Percentiles rank a stretch among this genome's conserved stretches.
These are phyloP conservation scores for Massarina eburnea DNA, from an alignment of 2,329 filamentous ascomycete species.

Conservation along the genomic window DNA sequence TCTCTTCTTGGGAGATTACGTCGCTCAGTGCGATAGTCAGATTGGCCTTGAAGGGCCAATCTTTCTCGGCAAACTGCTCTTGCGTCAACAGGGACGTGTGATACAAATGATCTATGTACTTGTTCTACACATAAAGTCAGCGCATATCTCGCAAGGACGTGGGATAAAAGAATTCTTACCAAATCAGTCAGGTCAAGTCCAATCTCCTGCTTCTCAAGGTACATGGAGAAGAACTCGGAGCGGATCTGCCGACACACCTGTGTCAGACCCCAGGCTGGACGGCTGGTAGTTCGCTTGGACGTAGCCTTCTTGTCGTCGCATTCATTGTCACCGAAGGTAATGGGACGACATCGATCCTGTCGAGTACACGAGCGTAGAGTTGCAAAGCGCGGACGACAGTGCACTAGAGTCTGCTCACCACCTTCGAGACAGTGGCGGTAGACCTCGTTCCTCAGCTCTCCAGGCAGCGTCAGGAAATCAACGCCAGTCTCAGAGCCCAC, in stretches of 20 bases:
- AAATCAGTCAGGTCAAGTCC: constrained; percentile 29
- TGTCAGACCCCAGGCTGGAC: constrained; percentile 28
- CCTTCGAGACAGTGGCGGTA: constrained; percentile 17
- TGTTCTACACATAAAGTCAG: too few species aligned
- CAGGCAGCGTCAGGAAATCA: too few species aligned
- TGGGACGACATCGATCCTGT: constrained; percentile 16
- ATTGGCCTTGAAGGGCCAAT: constrained; percentile 26
- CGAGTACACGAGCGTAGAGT: constrained; percentile 27
- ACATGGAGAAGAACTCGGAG: constrained; percentile 26
- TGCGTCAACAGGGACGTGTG: constrained; percentile 3
- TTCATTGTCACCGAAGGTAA: constrained; percentile 4
- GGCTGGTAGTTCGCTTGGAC: constrained; percentile 11
- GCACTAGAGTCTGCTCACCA: constrained; percentile 23
- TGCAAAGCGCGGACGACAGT: constrained; percentile 26
- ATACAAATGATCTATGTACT: constrained; percentile 28
- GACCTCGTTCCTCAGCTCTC: constrained; percentile 34
- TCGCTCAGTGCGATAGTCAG: constrained; percentile 29
- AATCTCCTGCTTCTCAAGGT: constrained; percentile 26
- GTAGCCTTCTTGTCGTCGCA: constrained; percentile 4
- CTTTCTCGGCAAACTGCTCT: constrained; percentile 3
- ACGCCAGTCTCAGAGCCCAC: too few species aligned
- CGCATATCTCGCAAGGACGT: too few species aligned
- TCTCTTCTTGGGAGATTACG: constrained; percentile 15
- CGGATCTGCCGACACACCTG: constrained; percentile 30
- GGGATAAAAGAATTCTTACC: too few species aligned